These are phyloP conservation scores for Conoideocrella luteorostrata DNA, from an alignment of 2,329 filamentous ascomycete genomes.

Conservation along the genomic window DNA sequence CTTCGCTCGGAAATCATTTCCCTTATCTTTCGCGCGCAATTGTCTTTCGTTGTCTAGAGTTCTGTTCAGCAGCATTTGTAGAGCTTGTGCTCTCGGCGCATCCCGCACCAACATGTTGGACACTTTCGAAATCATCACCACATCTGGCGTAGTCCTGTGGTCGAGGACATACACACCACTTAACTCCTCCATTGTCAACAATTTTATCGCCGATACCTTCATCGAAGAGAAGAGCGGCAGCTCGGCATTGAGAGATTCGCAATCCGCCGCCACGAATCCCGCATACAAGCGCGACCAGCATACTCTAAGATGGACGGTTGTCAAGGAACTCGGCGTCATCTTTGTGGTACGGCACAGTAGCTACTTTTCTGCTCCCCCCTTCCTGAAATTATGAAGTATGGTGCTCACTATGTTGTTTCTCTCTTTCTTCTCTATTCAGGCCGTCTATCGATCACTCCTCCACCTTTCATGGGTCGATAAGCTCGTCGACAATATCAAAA, in stretches of 20 bases:
- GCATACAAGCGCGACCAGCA: slow-evolving; percentile 88
- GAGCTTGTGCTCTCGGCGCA: background rate
- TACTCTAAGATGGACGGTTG: slow-evolving; percentile 86
- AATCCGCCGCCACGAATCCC: slow-evolving; percentile 57
- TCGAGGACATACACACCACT: slow-evolving; percentile 78
- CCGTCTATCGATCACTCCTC: slow-evolving; percentile 91
- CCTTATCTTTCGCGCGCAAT: no score
- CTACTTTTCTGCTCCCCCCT: no score
- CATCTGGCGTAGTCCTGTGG: slow-evolving; percentile 95
- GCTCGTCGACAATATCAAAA: slow-evolving; percentile 89
- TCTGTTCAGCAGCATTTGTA: background rate
- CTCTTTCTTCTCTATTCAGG: slow-evolving; percentile 43
- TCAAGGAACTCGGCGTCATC: slow-evolving; percentile 88
- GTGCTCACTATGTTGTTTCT: no score
- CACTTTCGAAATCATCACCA: slow-evolving; percentile 92
- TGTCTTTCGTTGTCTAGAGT: background rate
- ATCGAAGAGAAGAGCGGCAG: slow-evolving; percentile 82
- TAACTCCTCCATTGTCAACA: slow-evolving; percentile 80
- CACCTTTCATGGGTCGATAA: slow-evolving; percentile 97
- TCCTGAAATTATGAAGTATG: no score
- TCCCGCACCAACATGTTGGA: slow-evolving; percentile 68
- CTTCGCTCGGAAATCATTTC: no score
- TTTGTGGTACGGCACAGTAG: slow-evolving; percentile 72
- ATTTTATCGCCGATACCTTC: slow-evolving; percentile 92
- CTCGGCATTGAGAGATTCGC: slow-evolving; percentile 51